These are phyloP conservation scores for Clitopilus passeckerianus DNA, from an alignment of 768 basidiomycete species.

Conservation along the genomic window DNA sequence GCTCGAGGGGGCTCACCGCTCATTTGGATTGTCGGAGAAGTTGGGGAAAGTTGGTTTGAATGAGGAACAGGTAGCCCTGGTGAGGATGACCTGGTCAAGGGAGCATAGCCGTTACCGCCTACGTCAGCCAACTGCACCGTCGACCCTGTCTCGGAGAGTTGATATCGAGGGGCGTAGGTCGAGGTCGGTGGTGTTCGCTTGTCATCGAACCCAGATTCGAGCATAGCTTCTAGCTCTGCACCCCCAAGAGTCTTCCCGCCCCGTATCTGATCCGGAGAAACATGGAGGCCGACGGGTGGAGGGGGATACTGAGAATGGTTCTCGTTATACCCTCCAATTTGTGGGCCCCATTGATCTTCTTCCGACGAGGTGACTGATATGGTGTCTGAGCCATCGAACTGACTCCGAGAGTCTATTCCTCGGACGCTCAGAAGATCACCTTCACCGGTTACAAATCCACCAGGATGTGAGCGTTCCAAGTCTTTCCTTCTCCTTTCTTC, in stretches of 20 bases:
- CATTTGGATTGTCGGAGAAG: conserved; percentile 28
- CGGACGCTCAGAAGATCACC: conserved; percentile 58
- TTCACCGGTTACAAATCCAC: conserved; percentile 59
- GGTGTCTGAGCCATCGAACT: conserved; percentile 79
- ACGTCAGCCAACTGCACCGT: conserved; percentile 36
- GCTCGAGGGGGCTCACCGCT: conserved; percentile 12
- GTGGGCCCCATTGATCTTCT: conserved; percentile 92
- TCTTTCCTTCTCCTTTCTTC: conserved; percentile 81
- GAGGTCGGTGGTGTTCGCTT: conserved; percentile 44
- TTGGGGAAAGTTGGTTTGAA: conserved; percentile 34
- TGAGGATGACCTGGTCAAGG: conserved; percentile 47
- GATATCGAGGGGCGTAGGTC: conserved; percentile 50
- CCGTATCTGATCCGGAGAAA: conserved; percentile 34
- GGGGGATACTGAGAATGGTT: conserved; percentile 72
- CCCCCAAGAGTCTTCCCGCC: conserved; percentile 50
- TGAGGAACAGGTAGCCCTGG: conserved; percentile 25
- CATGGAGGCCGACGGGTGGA: conserved; percentile 70
- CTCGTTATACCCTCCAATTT: conserved; percentile 96
- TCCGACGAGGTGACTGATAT: conserved; percentile 81
- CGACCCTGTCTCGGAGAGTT: conserved; percentile 50
- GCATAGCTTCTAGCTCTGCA: conserved; percentile 86
- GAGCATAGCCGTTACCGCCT: conserved; percentile 50
- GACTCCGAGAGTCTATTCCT: conserved; percentile 44
- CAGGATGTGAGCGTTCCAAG: conserved; percentile 72
- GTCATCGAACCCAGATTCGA: conserved; percentile 88